Base-by-base conservation (phyloP, 1,284 basidiomycete genomes). In the Paramarasmius palmivorus region DNA sequence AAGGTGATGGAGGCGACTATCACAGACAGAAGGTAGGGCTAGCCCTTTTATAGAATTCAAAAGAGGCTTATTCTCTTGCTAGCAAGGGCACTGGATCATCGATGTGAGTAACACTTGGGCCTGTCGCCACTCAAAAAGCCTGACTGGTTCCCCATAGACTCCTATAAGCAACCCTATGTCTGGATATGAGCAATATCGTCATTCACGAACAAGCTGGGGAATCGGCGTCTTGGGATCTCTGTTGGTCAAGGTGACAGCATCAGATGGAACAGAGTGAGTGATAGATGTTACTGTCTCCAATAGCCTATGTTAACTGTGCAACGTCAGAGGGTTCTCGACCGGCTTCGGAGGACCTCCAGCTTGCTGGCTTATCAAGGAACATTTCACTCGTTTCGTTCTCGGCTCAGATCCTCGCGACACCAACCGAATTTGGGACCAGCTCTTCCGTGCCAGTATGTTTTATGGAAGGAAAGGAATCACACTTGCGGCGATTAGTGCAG, bases 281-380 rank as follows among this genome's bases (percentile, higher is more conserved):
- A n/a, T 34, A 22, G 9, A 12, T 19, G 22, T 40, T 23, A 14
- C 10, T 9, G 4, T 17, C 25, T n/a, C 37, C 20, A 15, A 10
- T 4, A 29, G 25, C 25, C 26, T 22, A 19, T 12, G 19, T 47
- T 38, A 17, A 34, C 25, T 22, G 37, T 10, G 37, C 38, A 29
- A 46, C 12, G 19, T 20, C 47, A 65, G 59, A n/a, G 66, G 79
- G 17, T 75, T 79, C 52, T 74, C 77, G 1, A 78, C 77, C n/a
- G 70, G 69, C 15, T 76, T 79, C 56, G 79, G 78, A 29, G 78
- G 79, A 1, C 78, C 77, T 1, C 78, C 79, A 2, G 76, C 77
- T 0, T 79, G 78, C 64, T 81, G 77, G 76, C 68, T 81, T 45
- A 78, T 81, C 57, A 72, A 77, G 56, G 69, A 79, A 61, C 78